phyloP scores from a whole-genome alignment of 306 rosid genomes.

The Acmispon strigosus region DNA sequence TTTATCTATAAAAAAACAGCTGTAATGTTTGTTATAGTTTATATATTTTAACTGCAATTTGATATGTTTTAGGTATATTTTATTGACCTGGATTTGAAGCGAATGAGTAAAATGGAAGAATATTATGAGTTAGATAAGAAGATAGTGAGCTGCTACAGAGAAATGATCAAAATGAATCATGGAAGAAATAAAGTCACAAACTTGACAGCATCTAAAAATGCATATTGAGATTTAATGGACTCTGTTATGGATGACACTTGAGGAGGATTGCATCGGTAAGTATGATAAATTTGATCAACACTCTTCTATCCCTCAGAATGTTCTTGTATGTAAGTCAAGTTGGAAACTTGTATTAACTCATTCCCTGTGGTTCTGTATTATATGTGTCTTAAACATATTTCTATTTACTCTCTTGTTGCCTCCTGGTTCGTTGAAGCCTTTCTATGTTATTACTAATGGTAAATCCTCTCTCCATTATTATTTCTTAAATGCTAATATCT shows the following conservation, averaged over 20 bases:
- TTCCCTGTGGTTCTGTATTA: not conserved
- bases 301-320: constrained; percentile 15
- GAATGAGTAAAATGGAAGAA: constrained; percentile 76
- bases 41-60: constrained; percentile 24
- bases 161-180: constrained; percentile 46
- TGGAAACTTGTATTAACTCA: not conserved
- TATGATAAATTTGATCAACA: not conserved
- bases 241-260: constrained; percentile 27
- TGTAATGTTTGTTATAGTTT: constrained; percentile 12
- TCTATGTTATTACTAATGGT: not conserved
- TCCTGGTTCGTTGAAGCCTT: not conserved
- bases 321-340: not conserved
- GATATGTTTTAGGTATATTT: constrained; percentile 48
- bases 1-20: constrained; percentile 2
- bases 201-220: constrained; percentile 22
- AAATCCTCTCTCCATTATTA: not conserved
- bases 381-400: not conserved
- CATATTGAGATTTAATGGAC: constrained; percentile 19
- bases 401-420: not conserved
- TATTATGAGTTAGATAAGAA: constrained; percentile 81
- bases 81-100: constrained; percentile 88
- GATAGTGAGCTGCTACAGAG: constrained; percentile 67
- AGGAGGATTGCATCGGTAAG: constrained; percentile 29
- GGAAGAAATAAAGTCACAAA: constrained; percentile 29
- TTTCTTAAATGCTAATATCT: not conserved